Conservation (phyloP, 306 rosid genomes). For the Vigna mungo region DNA sequence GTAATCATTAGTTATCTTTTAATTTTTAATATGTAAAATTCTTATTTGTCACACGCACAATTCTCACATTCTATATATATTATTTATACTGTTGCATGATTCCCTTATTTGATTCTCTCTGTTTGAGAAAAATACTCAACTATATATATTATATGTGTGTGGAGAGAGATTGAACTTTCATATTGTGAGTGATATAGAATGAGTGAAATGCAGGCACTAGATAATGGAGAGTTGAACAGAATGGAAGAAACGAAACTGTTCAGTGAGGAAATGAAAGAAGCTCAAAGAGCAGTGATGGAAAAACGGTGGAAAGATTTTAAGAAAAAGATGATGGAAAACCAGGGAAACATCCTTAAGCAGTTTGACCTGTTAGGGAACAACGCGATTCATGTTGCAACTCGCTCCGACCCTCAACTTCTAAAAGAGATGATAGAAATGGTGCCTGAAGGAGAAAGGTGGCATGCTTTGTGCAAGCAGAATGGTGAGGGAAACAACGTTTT, state of each 20-base stretch:
- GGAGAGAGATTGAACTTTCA: no score
- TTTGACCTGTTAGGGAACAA: background rate
- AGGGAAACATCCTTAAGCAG: background rate
- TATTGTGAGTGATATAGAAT: no score
- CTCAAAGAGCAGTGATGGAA: background rate
- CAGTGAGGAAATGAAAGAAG: background rate
- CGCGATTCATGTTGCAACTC: background rate
- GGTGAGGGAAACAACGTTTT: background rate
- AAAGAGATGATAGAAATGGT: background rate
- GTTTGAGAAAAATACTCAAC: no score
- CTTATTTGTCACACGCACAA: no score
- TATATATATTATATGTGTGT: no score
- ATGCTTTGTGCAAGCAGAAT: conserved; percentile 2
- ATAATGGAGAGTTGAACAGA: background rate
- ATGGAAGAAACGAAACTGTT: background rate
- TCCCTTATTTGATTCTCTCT: no score
- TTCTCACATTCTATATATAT: no score
- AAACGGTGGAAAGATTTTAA: background rate
- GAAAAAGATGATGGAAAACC: background rate
- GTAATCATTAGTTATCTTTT: no score
- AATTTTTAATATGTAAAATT: no score
- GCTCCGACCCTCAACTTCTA: background rate
- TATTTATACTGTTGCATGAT: no score
- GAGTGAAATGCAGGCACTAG: background rate
- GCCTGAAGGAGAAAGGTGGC: background rate